phyloP scores from a whole-genome alignment of 208 protist species.

The Wallacemonas collosoma region DNA sequence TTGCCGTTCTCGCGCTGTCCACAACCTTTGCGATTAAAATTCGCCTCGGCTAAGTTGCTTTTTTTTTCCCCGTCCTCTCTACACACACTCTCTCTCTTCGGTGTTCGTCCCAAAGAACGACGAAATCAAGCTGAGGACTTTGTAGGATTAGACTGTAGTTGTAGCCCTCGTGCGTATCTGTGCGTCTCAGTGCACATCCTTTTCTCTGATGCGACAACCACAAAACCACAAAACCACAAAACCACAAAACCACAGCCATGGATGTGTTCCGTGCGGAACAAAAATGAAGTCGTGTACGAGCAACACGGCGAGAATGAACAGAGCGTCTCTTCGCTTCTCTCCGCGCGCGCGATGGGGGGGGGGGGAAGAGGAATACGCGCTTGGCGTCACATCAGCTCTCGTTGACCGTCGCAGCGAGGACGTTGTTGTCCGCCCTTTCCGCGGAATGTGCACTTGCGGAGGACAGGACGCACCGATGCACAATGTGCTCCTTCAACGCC shows the following conservation, averaged over 20 bases:
- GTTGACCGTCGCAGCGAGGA: too few relatives aligned
- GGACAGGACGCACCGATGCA: too few relatives aligned
- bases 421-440: too few relatives aligned
- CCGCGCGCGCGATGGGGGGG: too few relatives aligned
- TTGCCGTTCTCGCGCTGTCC: background rate
- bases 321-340: too few relatives aligned
- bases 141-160: background rate
- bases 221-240: background rate
- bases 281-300: too few relatives aligned
- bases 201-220: background rate
- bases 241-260: background rate
- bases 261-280: too few relatives aligned
- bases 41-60: background rate
- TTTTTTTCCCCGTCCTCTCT: conserved; percentile 18
- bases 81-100: background rate
- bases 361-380: too few relatives aligned
- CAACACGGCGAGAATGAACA: too few relatives aligned
- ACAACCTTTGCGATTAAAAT: background rate
- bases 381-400: too few relatives aligned
- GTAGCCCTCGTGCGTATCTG: conserved; percentile 3
- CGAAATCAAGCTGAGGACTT: background rate
- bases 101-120: background rate
- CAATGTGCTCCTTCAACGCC: too few relatives aligned
- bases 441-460: too few relatives aligned
- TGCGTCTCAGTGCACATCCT: background rate